phyloP scores from a whole-genome alignment of 2,329 filamentous ascomycete genomes.

The Talaromyces sp. region DNA sequence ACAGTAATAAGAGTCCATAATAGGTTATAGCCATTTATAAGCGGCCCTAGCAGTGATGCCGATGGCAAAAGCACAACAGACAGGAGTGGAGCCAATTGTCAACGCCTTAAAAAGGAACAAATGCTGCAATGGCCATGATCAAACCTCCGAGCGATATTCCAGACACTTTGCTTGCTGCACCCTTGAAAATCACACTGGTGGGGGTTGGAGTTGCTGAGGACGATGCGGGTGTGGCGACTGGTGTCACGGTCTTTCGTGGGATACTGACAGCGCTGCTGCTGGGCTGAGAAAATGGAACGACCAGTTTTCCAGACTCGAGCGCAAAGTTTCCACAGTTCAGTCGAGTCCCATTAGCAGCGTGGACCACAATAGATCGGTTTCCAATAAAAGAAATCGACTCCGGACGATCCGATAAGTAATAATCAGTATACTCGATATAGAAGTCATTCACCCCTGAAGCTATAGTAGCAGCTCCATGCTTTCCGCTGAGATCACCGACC shows the following conservation, averaged over 20 bases:
- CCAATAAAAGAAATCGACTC: slow-evolving; percentile 46
- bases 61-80: neutral
- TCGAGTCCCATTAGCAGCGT: slow-evolving; percentile 48
- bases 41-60: neutral
- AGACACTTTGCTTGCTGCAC: neutral
- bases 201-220: neutral
- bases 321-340: slow-evolving; percentile 55
- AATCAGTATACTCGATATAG: slow-evolving; percentile 38
- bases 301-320: slow-evolving; percentile 14
- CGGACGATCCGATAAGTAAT: slow-evolving; percentile 43
- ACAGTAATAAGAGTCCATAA: neutral
- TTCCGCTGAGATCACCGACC: slow-evolving; percentile 71
- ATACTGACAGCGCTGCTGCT: neutral
- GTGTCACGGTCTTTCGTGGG: neutral
- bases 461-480: slow-evolving; percentile 57
- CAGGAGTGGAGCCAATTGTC: neutral
- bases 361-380: slow-evolving; percentile 51
- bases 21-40: neutral
- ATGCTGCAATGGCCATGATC: neutral
- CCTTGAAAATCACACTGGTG: neutral
- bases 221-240: neutral
- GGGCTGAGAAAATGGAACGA: neutral
- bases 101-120: neutral
- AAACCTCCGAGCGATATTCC: neutral
- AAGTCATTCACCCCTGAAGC: slow-evolving; percentile 35